phyloP scores from a whole-genome alignment of 192 early-diverging fungal species.

The Coemansia sp. region DNA sequence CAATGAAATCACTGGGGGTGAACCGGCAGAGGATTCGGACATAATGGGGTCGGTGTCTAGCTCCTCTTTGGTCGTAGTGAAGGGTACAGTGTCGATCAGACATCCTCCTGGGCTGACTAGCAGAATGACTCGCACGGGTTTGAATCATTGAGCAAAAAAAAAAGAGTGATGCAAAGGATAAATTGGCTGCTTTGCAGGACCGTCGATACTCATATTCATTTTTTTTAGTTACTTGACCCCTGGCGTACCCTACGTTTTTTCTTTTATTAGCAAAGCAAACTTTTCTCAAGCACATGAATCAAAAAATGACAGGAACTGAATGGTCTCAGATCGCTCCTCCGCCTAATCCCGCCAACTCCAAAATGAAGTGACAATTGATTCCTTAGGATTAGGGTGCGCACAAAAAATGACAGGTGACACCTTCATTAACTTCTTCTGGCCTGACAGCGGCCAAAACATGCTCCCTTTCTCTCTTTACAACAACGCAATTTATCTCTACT shows the following conservation, averaged over 20 bases:
- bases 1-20: not conserved
- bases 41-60: not conserved
- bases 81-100: not conserved
- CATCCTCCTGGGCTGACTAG: not conserved
- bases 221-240: no score
- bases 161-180: no score
- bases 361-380: not conserved
- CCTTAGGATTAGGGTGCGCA: not conserved
- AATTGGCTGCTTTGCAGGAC: not conserved
- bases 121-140: not conserved
- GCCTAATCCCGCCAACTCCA: constrained; percentile 1
- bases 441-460: not conserved
- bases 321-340: not conserved
- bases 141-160: not conserved
- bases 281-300: no score
- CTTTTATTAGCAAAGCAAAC: no score
- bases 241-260: no score
- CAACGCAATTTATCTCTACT: no score
- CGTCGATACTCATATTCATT: no score
- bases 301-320: not conserved
- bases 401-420: constrained; percentile 3
- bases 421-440: not conserved
- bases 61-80: not conserved
- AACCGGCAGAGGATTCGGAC: not conserved
- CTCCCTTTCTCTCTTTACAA: not conserved